Percentiles rank a stretch among this genome's conserved stretches.
Conservation (phyloP, 345 rosid genomes). For the Brassica carinata region DNA sequence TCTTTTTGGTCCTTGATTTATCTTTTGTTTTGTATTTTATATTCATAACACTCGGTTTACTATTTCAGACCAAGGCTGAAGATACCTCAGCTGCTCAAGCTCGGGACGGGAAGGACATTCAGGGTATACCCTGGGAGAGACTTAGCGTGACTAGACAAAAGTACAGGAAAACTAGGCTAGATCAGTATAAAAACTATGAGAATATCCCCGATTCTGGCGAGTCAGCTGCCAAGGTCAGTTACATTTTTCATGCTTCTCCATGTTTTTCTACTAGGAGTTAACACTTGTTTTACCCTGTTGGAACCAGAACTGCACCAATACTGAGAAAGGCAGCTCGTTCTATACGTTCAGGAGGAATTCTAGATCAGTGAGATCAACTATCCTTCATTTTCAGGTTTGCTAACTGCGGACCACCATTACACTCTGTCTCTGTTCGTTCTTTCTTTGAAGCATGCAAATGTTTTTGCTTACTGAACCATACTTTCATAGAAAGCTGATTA, state of each 20-base stretch:
- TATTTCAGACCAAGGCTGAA: constrained; percentile 44
- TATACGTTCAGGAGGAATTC: constrained; percentile 66
- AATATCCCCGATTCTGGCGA: constrained; percentile 74
- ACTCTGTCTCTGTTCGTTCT: background rate
- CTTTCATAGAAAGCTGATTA: background rate
- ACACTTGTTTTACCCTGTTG: constrained; percentile 6
- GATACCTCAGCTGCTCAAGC: constrained; percentile 90
- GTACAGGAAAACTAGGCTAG: constrained; percentile 84
- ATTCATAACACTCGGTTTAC: background rate
- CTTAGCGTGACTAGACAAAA: constrained; percentile 80
- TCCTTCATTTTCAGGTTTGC: constrained; percentile 77
- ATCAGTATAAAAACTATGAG: constrained; percentile 96
- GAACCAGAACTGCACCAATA: constrained; percentile 51
- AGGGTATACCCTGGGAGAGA: constrained; percentile 98
- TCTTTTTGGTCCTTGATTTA: background rate
- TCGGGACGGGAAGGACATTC: constrained; percentile 83
- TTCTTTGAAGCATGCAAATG: background rate
- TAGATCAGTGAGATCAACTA: constrained; percentile 74
- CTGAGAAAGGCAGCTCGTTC: constrained; percentile 53
- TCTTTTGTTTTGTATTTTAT: background rate
- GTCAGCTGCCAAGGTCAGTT: constrained; percentile 60
- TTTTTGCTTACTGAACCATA: background rate
- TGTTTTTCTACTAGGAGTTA: background rate
- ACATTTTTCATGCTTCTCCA: background rate
- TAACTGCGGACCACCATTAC: background rate